Base-by-base conservation (phyloP, 2,329 filamentous ascomycete genomes). In the Lasiodiplodia theobromae region DNA sequence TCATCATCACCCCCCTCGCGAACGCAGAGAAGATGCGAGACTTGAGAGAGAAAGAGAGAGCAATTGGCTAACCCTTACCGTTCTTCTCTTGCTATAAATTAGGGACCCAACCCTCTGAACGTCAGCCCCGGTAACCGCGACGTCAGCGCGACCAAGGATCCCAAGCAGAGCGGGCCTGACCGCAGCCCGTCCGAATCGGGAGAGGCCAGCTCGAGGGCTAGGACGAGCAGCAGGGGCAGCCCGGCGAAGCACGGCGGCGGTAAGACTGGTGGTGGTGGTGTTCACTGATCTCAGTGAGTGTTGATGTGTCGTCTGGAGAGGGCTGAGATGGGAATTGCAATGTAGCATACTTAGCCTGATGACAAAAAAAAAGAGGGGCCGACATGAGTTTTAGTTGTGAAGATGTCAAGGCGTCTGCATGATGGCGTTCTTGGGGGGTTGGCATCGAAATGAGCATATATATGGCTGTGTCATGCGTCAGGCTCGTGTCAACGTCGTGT, bases 51-150 rank as follows among this genome's bases (percentile, higher is more conserved):
- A 7, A 8, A 40, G 44, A 8, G 3, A 18, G 16, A 18, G 12
- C 11, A 16, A 16, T 18, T 16, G 25, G 25, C 38, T 69, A 40
- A 69, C 51, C 28, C 37, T 12, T 47, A 25, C 12, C 18, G 21
- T 31, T 21, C 1, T 25, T 31, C 2, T 11, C 11, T 11, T 58
- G 14, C 18, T n/a, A 21, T 3, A 0, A 34, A 8, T 11, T 56
- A 80, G 71, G 71, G 75, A 28, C 78, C 77, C 40, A 85, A 86
- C 72, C 86, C 88, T 6, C 73, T 91, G 53, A 83, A 90, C 57
- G 85, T 86, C 28, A 89, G 86, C 71, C 87, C 88, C 0, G 88
- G 86, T 23, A 91, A 91, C 75, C 81, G 78, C 57, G 85, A 88
- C 0, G 81, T 89, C 21, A 88, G 85, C 72, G 75, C 85, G 71